These are phyloP conservation scores for Kernera saxatilis DNA, from an alignment of 345 rosid species.

Conservation along the genomic window DNA sequence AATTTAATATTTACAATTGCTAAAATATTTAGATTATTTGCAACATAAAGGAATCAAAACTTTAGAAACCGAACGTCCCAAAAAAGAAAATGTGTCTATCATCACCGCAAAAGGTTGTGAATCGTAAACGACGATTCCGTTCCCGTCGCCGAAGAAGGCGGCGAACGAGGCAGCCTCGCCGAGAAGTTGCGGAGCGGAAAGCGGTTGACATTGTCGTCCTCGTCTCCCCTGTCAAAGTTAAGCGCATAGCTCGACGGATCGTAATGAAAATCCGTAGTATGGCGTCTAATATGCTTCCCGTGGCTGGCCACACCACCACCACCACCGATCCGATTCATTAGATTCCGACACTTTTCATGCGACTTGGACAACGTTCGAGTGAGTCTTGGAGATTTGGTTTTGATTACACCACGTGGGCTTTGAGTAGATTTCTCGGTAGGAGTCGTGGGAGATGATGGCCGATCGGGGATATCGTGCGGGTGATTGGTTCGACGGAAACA, in stretches of 20 bases:
- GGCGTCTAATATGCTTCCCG: constrained; percentile 24
- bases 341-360: constrained; percentile 17
- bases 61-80: background rate
- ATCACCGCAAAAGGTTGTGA: constrained; percentile 14
- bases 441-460: constrained; percentile 6
- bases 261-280: constrained; percentile 28
- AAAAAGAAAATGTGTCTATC: background rate
- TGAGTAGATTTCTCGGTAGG: background rate
- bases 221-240: constrained; percentile 30
- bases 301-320: background rate
- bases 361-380: constrained; percentile 29
- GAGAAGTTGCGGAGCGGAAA: constrained; percentile 27
- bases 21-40: background rate
- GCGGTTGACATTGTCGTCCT: constrained; percentile 7
- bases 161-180: constrained; percentile 32
- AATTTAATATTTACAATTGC: background rate
- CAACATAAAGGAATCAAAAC: background rate
- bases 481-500: constrained; percentile 22
- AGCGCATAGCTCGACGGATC: constrained; percentile 32
- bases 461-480: constrained; percentile 2
- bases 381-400: constrained; percentile 24
- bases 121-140: background rate
- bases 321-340: constrained; percentile 13
- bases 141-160: constrained; percentile 16
- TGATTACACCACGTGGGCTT: background rate